Evolutionary conservation across 2,329 filamentous ascomycete genomes (phyloP).

Genomic region (Tolypocladium tundrense): DNA sequence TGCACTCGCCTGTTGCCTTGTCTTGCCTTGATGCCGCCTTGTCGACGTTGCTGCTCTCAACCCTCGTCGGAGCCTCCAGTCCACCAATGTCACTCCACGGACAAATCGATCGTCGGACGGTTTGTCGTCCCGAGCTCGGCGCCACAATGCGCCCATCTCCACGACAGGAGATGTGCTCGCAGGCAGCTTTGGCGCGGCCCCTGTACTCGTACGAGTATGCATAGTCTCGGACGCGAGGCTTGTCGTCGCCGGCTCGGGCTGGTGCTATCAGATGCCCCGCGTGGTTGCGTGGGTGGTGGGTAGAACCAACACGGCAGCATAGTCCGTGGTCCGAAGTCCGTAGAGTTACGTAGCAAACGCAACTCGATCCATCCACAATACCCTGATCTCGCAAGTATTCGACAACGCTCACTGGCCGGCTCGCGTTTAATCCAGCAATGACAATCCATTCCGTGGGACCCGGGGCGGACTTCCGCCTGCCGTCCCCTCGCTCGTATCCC

Average conservation of each 20-base stretch:
- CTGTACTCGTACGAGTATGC: neutral
- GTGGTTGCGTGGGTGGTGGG: neutral
- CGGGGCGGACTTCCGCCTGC: neutral
- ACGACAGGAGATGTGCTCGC: neutral
- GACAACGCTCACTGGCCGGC: neutral
- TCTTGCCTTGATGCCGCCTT: neutral
- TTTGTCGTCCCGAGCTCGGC: neutral
- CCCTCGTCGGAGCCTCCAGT: neutral
- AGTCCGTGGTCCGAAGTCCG: neutral
- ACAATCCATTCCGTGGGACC: neutral
- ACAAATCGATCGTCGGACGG: neutral
- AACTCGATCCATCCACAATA: neutral
- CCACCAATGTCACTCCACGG: neutral
- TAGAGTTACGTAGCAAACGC: neutral
- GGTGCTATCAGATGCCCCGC: neutral
- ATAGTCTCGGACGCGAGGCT: neutral
- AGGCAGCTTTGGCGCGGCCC: neutral
- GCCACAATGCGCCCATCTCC: neutral
- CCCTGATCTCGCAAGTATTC: neutral
- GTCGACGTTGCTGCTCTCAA: neutral
- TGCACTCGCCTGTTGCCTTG: neutral
- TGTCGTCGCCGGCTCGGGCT: neutral
- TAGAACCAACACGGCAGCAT: neutral
- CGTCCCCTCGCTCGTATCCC: neutral
- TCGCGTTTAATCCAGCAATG: neutral